Percentiles rank a stretch among this genome's conserved stretches.
Conservation (phyloP, 2,329 filamentous ascomycete species). For the Pseudonectria buxi region DNA sequence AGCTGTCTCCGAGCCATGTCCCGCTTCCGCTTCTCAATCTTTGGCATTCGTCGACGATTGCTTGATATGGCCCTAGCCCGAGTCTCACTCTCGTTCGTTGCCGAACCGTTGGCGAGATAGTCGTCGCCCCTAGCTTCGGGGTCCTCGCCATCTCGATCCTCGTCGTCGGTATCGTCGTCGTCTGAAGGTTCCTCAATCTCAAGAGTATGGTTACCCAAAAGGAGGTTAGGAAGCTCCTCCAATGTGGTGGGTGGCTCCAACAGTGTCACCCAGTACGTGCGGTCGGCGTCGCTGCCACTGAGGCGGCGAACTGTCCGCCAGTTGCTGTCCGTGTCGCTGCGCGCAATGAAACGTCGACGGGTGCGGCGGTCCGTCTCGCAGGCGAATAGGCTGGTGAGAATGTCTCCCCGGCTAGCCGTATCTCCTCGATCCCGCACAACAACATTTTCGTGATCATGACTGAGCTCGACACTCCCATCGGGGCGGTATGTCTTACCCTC, state of each 20-base stretch:
- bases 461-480: conserved; percentile 59
- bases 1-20: conserved; percentile 46
- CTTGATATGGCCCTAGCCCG: conserved; percentile 31
- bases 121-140: conserved; percentile 18
- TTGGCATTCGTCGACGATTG: conserved; percentile 29
- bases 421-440: conserved; percentile 56
- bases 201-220: conserved; percentile 27
- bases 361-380: conserved; percentile 26
- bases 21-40: conserved; percentile 33
- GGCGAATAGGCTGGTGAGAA: conserved; percentile 50
- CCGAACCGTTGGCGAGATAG: conserved; percentile 24
- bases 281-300: conserved; percentile 26
- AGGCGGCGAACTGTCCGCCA: conserved; percentile 28
- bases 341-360: conserved; percentile 22
- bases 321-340: conserved; percentile 27
- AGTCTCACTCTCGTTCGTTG: conserved; percentile 33
- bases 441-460: conserved; percentile 49
- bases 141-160: conserved; percentile 14
- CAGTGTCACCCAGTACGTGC: conserved; percentile 37
- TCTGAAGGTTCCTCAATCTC: conserved; percentile 23
- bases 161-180: conserved; percentile 21
- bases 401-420: conserved; percentile 51
- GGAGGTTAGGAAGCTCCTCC: conserved; percentile 35
- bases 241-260: conserved; percentile 39
- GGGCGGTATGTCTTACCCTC: conserved; percentile 60